Conservation (phyloP, 257 asterid species). For the Solanum virginianum region DNA sequence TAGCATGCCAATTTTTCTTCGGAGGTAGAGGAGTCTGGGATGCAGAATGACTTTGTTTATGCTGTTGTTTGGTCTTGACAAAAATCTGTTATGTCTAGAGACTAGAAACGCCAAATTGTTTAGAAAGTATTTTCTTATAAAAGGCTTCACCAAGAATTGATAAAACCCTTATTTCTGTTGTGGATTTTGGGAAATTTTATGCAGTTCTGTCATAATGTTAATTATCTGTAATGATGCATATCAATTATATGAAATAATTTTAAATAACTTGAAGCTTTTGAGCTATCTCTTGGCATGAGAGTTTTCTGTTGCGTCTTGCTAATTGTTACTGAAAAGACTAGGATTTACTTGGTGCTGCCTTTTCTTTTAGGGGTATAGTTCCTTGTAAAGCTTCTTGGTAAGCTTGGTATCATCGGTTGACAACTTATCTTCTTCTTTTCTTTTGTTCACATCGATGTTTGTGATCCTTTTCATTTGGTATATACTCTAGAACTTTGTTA, state of each 20-base stretch:
- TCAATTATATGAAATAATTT: not conserved
- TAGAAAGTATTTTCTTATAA: not conserved
- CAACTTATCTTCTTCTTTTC: not conserved
- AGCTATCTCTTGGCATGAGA: not conserved
- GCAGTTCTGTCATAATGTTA: not conserved
- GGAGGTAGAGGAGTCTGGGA: not conserved
- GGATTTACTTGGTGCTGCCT: not conserved
- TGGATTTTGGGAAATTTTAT: not conserved
- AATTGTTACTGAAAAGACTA: not conserved
- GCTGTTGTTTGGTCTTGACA: not conserved
- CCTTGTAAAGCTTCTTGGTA: not conserved
- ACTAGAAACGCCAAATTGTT: not conserved
- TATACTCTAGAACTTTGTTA: not conserved
- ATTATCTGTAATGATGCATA: not conserved
- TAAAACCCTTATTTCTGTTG: not conserved
- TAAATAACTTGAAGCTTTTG: not conserved
- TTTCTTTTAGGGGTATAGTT: not conserved
- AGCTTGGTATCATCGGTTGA: not conserved
- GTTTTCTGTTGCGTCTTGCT: not conserved
- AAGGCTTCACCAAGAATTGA: not conserved
- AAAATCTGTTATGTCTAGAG: not conserved
- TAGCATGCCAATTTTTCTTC: not conserved
- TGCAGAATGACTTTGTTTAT: not conserved
- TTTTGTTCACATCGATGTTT: not conserved
- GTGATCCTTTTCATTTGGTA: not conserved